Evolutionary conservation across 2,329 filamentous ascomycete species (phyloP), one percentile per base, ranked within the genome.

Genomic region (Sclerotinia sclerotiorum): DNA sequence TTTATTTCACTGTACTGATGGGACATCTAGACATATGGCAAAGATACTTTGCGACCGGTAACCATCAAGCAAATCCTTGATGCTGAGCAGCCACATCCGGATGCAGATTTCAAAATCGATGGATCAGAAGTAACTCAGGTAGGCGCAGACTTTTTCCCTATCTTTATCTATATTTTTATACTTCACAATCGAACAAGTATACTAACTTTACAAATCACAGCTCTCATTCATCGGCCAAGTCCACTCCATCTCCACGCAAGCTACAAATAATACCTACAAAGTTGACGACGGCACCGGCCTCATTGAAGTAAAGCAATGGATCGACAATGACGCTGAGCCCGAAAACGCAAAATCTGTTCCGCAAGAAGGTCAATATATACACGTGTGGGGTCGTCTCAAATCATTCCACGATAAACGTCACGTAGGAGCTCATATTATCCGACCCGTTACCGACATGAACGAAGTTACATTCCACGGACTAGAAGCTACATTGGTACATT

Each of bases 51-150:
- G 65, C 91, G 95, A 56, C 94, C 95, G 0, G 91, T 97, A 58
- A 99, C 95, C 15, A 92, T 98, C 81, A 97, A 97, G 80, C 95
- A 99, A 81, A 86, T 97, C 69, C 83, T 94, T 77, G 92, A 96
- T 72, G 92, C 93, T 19, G 85, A 90, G 72, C 90, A 93, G 80
- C 86, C 89, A 51, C 90, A 91, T 78, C 87, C 88, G 2, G 87
- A 89, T 69, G 88, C 88, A 68, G 89, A 93, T 48, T 95, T 96
- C 84, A 88, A 88, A 72, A 91, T 98, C 76, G 95, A 98, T 81
- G 90, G 88, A 72, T 81, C 84, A 58, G 86, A 90, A 72, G 83
- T 94, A 70, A 89, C 88, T 54, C 84, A 87, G 74, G 83, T 84
- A 79, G 52, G 73, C 67, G 10, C 21, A 17, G 35, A 17, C 39